Evolutionary conservation across 2,329 filamentous ascomycete species (phyloP), one percentile per base, ranked within the genome.

Genomic region (Ascochyta clinopodiicola): DNA sequence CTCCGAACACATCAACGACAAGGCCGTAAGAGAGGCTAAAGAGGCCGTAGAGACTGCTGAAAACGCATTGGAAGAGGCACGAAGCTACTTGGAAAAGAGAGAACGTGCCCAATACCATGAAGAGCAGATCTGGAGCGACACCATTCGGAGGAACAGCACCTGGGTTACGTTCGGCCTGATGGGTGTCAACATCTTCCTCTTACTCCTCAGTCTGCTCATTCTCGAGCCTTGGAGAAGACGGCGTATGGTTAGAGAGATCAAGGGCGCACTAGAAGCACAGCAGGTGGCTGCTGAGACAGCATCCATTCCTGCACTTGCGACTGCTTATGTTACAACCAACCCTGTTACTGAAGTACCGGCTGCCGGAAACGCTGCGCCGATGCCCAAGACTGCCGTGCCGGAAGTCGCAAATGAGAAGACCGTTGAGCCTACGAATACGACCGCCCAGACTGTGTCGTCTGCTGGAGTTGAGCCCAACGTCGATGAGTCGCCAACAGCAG

Each of bases 161-260:
- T 99, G 95, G 95, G 94, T 96, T 32, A 99, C 95, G 0, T 98
- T 96, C 87, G 95, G 94, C 0, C 80, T 99, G 59, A 99, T 99
- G 95, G 94, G 94, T 22, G 86, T 98, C 70, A 99, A 99, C 72
- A 90, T 98, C 29, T 75, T 98, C 58, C 78, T 99, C 42, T 91
- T 99, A 71, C 77, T 99, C 48, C 83, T 93, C 17, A 87, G 96
- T 66, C 88, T 97, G 77, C 88, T 96, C 65, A 86, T 95, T 19
- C 88, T 96, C 58, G 94, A 99, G 81, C 95, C 95, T 4, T 98
- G 94, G 92, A 87, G 92, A 65, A 82, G 95, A 66, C 83, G 81
- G 70, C 82, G 92, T 67, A 84, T 99, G 59, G 91, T 98, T 54
- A 86, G 84, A 64, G 93, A 92, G 75, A 88, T 92, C 52, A 75